Conservation (phyloP, 1,139 yeast species). For the Taphrina pruni region DNA sequence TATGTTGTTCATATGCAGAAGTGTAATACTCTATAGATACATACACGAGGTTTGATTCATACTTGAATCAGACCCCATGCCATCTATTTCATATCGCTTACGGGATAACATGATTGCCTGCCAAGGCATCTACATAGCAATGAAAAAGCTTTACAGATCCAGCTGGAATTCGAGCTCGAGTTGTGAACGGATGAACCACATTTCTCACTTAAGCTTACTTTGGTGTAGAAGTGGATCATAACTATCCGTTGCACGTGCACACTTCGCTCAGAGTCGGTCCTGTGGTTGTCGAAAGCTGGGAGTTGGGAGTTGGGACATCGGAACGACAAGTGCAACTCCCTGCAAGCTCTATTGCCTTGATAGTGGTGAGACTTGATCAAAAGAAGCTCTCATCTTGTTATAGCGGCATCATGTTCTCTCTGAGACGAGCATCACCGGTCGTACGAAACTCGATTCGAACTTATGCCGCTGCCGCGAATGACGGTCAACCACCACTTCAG, state of each 20-base stretch:
- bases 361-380: not conserved
- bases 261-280: not conserved
- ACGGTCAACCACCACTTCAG: slow-evolving; percentile 77
- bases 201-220: too few relatives aligned
- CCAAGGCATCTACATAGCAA: not conserved
- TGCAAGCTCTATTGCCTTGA: not conserved
- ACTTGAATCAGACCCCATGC: not conserved
- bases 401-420: slow-evolving; percentile 19
- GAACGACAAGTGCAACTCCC: slow-evolving; percentile 2
- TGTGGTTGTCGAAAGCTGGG: not conserved
- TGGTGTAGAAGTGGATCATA: not conserved
- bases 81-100: too few relatives aligned
- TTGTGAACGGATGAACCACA: too few relatives aligned
- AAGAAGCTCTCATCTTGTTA: not conserved
- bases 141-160: too few relatives aligned
- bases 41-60: not conserved
- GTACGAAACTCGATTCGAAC: slow-evolving; percentile 23
- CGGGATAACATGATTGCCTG: not conserved
- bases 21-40: not conserved
- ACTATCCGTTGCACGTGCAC: not conserved
- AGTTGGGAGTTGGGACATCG: not conserved
- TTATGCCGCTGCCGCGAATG: slow-evolving; percentile 40
- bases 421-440: slow-evolving; percentile 29
- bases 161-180: too few relatives aligned
- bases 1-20: not conserved